These are phyloP conservation scores for Schizonepeta tenuifolia DNA, from an alignment of 257 asterid species.

Conservation along the genomic window DNA sequence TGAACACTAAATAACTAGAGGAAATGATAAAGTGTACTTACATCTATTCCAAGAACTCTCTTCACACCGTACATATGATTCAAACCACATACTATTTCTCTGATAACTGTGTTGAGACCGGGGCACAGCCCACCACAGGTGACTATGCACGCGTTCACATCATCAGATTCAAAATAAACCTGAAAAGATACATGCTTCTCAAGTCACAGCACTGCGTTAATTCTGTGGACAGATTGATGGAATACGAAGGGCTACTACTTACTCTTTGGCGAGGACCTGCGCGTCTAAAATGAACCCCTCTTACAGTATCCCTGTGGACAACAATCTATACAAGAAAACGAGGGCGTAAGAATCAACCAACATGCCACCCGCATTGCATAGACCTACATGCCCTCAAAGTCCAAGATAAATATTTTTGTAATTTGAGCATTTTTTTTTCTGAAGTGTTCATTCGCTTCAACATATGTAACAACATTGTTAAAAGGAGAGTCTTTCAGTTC, in stretches of 20 bases:
- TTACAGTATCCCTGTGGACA: slow-evolving; percentile 76
- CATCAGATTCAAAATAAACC: slow-evolving; percentile 85
- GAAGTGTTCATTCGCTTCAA: not conserved
- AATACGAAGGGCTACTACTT: slow-evolving; percentile 26
- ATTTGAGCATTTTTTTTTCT: not conserved
- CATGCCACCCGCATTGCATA: not conserved
- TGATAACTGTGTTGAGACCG: slow-evolving; percentile 87
- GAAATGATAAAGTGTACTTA: slow-evolving; percentile 38
- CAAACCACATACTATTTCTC: slow-evolving; percentile 89
- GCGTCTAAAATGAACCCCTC: slow-evolving; percentile 91
- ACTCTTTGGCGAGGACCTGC: slow-evolving; percentile 96
- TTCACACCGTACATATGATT: slow-evolving; percentile 82
- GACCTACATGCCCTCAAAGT: not conserved
- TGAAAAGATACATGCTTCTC: slow-evolving; percentile 15
- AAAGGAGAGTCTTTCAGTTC: not conserved
- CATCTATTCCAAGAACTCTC: slow-evolving; percentile 79
- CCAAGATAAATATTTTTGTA: not conserved
- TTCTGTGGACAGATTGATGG: not conserved
- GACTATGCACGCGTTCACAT: slow-evolving; percentile 86
- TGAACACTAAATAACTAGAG: not conserved
- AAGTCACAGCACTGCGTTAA: not conserved
- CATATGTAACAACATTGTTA: not conserved
- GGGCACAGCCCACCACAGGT: slow-evolving; percentile 98
- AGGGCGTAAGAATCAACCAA: not conserved
- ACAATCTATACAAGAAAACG: slow-evolving; percentile 51